Percentiles rank a stretch among this genome's conserved stretches.
Conservation (phyloP, 2,329 filamentous ascomycete species). For the Aspergillus sp. region DNA sequence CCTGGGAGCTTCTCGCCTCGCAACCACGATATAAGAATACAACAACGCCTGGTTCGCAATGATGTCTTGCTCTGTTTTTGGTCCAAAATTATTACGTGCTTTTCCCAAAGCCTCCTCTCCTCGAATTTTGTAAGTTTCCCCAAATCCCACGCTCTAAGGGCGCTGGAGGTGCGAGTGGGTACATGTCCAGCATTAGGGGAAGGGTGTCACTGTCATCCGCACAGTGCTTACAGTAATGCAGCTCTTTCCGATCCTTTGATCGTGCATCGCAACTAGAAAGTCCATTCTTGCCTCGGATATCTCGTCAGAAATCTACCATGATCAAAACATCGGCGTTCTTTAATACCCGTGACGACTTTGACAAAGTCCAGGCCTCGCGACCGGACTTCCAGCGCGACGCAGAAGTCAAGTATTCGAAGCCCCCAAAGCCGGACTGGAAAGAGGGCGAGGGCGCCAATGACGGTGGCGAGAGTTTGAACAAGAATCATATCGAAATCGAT, state of each 20-base stretch:
- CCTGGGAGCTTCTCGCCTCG: neutral
- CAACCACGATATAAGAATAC: neutral
- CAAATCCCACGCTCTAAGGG: neutral
- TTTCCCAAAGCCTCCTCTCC: neutral
- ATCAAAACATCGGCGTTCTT: conserved; percentile 26
- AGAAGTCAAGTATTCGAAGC: conserved; percentile 40
- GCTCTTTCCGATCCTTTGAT: neutral
- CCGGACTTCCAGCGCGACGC: conserved; percentile 40
- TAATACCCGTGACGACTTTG: conserved; percentile 32
- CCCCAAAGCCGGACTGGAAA: conserved; percentile 43
- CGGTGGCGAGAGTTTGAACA: conserved; percentile 48
- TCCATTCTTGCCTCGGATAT: neutral
- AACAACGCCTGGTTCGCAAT: neutral
- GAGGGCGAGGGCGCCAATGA: conserved; percentile 45
- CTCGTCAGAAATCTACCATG: conserved; percentile 8
- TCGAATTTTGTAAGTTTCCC: neutral
- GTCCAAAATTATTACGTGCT: neutral
- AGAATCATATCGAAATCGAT: conserved; percentile 74
- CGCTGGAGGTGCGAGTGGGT: neutral
- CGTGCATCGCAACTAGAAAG: neutral
- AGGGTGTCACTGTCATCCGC: neutral
- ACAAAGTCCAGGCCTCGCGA: conserved; percentile 41
- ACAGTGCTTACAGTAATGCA: neutral
- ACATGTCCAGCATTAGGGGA: neutral
- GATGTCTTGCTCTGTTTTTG: neutral